phyloP scores from a whole-genome alignment of 352 stramenopile genomes.

The Detonula confervacea region DNA sequence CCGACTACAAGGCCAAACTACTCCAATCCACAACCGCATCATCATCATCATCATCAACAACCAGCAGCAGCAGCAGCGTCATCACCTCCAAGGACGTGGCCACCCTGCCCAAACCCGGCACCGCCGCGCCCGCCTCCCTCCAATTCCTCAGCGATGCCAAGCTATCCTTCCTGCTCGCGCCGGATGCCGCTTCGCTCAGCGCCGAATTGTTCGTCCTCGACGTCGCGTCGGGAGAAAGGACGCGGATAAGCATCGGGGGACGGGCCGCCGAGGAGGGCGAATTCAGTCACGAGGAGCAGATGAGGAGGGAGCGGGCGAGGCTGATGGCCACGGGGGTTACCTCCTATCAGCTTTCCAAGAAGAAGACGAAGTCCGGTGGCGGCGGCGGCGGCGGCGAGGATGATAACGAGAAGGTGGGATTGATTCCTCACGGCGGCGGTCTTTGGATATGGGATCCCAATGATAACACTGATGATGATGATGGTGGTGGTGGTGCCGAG shows the following conservation, averaged over 20 bases:
- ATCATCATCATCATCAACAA: no score
- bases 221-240: slow-evolving; percentile 73
- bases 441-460: slow-evolving; percentile 89
- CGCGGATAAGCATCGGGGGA: slow-evolving; percentile 48
- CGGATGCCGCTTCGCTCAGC: slow-evolving; percentile 87
- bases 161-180: slow-evolving; percentile 86
- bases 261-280: slow-evolving; percentile 26
- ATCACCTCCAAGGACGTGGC: slow-evolving; percentile 89
- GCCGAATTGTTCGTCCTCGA: slow-evolving; percentile 89
- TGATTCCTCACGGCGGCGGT: slow-evolving; percentile 90
- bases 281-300: slow-evolving; percentile 79
- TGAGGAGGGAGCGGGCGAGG: slow-evolving; percentile 89
- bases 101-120: slow-evolving; percentile 88
- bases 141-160: slow-evolving; percentile 61
- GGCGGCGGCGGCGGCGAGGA: slow-evolving; percentile 47
- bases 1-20: no score
- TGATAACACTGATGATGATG: slow-evolving; percentile 47
- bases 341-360: slow-evolving; percentile 27
- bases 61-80: no score
- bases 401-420: slow-evolving; percentile 73
- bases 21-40: no score
- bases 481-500: slow-evolving; percentile 37
- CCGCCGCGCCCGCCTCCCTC: slow-evolving; percentile 85
- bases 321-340: slow-evolving; percentile 93
- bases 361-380: no score